Percentiles rank a stretch among this genome's conserved stretches.
Evolutionary conservation across 2,329 filamentous ascomycete genomes (phyloP).

Genomic region (Pestalotiopsis sp.): DNA sequence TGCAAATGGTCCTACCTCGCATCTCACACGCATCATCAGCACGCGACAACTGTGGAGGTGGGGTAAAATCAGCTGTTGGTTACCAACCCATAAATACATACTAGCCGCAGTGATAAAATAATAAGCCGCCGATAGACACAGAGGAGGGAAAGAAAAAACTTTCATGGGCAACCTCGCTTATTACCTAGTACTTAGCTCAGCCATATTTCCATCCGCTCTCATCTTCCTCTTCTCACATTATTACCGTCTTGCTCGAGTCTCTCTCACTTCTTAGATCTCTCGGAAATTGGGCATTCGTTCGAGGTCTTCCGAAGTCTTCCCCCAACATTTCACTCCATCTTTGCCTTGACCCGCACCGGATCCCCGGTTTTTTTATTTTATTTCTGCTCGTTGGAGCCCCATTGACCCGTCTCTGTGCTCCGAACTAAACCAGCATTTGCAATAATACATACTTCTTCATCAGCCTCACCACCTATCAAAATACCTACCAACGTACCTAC

Average conservation of each 20-base stretch:
- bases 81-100: background rate
- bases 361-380: background rate
- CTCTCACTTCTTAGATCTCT: background rate
- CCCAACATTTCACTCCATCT: background rate
- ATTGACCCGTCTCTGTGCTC: background rate
- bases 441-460: too few relatives aligned
- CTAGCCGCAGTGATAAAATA: background rate
- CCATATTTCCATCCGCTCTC: background rate
- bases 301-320: background rate
- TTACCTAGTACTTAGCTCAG: background rate
- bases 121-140: background rate
- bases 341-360: background rate
- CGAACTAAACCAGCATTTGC: too few relatives aligned
- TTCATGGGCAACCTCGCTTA: background rate
- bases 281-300: background rate
- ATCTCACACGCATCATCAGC: background rate
- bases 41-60: background rate
- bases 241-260: background rate
- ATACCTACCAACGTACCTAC: background rate
- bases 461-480: background rate
- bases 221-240: background rate
- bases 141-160: background rate
- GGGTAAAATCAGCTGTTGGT: background rate
- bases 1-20: background rate
- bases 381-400: background rate